Conservation (phyloP, 129 eudicot genomes). For the Pseudognaphalium luteoalbum region DNA sequence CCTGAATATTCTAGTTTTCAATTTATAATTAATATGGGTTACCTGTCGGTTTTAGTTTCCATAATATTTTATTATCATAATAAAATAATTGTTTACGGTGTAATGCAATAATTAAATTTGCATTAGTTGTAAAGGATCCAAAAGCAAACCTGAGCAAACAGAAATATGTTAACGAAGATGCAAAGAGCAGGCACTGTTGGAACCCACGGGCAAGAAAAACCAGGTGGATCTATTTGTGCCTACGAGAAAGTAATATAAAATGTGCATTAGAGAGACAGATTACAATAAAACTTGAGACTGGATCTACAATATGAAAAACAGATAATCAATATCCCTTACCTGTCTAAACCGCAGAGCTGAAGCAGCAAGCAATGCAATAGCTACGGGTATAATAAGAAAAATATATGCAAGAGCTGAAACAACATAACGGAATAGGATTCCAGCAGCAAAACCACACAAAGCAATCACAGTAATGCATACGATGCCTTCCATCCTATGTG, state of each 20-base stretch:
- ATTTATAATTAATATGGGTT: neutral
- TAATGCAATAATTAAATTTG: neutral
- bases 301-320: neutral
- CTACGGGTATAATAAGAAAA: conserved; percentile 45
- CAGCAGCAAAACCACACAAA: conserved; percentile 73
- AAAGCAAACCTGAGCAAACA: conserved; percentile 87
- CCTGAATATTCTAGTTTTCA: neutral
- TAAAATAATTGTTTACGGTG: neutral
- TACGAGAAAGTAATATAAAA: conserved; percentile 31
- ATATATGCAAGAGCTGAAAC: conserved; percentile 44
- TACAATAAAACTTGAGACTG: neutral
- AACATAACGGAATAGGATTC: conserved; percentile 66
- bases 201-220: conserved; percentile 96
- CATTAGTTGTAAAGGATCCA: neutral
- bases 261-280: neutral
- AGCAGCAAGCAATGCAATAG: conserved; percentile 51
- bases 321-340: conserved; percentile 40
- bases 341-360: conserved; percentile 69
- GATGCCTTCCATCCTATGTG: conserved; percentile 71
- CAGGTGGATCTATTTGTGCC: conserved; percentile 58
- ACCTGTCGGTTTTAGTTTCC: neutral
- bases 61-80: neutral
- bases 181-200: conserved; percentile 80
- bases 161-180: conserved; percentile 81
- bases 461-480: conserved; percentile 59